Percentiles rank a stretch among this genome's conserved stretches.
Evolutionary conservation across 2,329 filamentous ascomycete genomes (phyloP).

Genomic region (Orbilia quercus): DNA sequence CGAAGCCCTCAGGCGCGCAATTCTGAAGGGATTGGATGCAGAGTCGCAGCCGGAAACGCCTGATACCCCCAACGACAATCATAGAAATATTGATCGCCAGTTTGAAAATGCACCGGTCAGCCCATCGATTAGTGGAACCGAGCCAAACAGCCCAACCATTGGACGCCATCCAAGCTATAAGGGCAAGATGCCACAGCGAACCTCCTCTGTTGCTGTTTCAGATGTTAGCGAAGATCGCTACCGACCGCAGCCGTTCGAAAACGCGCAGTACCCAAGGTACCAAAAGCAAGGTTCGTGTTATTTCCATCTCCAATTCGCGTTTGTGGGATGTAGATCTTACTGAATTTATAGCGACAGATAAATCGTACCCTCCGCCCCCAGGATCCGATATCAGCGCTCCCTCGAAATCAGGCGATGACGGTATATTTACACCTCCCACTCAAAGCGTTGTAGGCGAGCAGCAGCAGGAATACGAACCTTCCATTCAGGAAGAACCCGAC

Average conservation of each 20-base stretch:
- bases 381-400: constrained; percentile 46
- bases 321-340: neutral
- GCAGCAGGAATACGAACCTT: constrained; percentile 48
- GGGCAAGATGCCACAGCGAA: constrained; percentile 48
- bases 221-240: constrained; percentile 50
- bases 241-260: constrained; percentile 44
- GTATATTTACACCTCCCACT: constrained; percentile 36
- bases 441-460: constrained; percentile 32
- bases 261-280: constrained; percentile 41
- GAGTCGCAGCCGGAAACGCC: constrained; percentile 46
- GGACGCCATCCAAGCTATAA: constrained; percentile 43
- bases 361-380: constrained; percentile 47
- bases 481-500: constrained; percentile 43
- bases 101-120: constrained; percentile 19
- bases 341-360: constrained; percentile 2
- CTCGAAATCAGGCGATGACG: constrained; percentile 47
- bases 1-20: constrained; percentile 41
- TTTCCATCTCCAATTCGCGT: neutral
- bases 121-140: constrained; percentile 13
- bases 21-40: constrained; percentile 40
- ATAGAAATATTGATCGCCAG: constrained; percentile 18
- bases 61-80: constrained; percentile 37
- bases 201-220: constrained; percentile 39
- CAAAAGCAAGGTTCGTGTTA: constrained; percentile 41
- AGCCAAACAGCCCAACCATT: constrained; percentile 34